phyloP scores from a whole-genome alignment of 257 asterid species.

The Lycium ferocissimum region DNA sequence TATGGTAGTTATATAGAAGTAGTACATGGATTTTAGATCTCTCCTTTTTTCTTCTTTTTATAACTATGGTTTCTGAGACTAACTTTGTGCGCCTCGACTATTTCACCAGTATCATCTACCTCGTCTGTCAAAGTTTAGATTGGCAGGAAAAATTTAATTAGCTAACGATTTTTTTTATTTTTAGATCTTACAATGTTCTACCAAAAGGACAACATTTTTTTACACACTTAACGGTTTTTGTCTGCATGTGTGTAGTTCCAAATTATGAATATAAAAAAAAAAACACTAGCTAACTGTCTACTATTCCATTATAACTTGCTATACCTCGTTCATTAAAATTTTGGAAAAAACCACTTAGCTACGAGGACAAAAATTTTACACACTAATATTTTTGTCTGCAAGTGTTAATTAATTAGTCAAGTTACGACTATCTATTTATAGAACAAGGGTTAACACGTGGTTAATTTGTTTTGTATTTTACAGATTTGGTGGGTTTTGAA shows the following conservation, averaged over 20 bases:
- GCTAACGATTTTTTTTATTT: background rate
- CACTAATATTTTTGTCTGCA: background rate
- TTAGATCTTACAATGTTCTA: background rate
- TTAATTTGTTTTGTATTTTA: background rate
- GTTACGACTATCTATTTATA: background rate
- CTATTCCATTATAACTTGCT: too few species aligned
- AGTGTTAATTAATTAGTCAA: background rate
- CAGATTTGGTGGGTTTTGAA: constrained; percentile 7
- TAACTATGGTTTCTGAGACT: too few species aligned
- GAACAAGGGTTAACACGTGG: background rate
- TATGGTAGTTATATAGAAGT: too few species aligned
- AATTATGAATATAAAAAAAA: background rate
- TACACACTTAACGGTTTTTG: background rate
- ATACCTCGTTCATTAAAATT: background rate
- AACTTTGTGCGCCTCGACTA: background rate
- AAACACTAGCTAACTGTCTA: too few species aligned
- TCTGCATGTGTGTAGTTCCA: background rate
- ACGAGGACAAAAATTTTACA: too few species aligned
- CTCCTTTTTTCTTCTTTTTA: too few species aligned
- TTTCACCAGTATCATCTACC: background rate
- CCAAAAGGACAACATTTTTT: background rate
- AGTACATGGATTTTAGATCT: too few species aligned
- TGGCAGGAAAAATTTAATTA: background rate
- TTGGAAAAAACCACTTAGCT: background rate
- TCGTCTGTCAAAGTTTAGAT: too few species aligned